phyloP scores from a whole-genome alignment of 305 asterid species.

The Salvia sclarea region DNA sequence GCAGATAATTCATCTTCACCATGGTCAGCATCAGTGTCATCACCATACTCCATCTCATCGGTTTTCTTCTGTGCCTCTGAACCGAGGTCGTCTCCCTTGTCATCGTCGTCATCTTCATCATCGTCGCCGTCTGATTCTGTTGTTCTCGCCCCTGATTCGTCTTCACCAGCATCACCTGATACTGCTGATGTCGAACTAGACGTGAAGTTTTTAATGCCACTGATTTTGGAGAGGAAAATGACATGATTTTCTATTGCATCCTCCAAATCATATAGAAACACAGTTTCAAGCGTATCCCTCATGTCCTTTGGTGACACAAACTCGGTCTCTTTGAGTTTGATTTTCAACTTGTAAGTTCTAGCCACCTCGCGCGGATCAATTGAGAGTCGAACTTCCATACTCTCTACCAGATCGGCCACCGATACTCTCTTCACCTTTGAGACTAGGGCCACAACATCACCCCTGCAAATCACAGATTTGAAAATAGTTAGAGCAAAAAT shows the following conservation, averaged over 20 bases:
- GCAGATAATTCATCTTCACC: constrained; percentile 40
- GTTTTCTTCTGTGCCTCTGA: constrained; percentile 64
- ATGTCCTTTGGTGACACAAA: constrained; percentile 58
- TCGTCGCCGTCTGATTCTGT: constrained; percentile 42
- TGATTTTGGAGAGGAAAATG: constrained; percentile 47
- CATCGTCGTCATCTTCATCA: constrained; percentile 59
- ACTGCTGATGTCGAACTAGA: constrained; percentile 41
- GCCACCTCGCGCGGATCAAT: constrained; percentile 30
- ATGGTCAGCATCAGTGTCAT: constrained; percentile 52
- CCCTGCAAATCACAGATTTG: constrained; percentile 47
- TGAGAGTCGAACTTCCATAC: constrained; percentile 64
- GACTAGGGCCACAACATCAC: constrained; percentile 67
- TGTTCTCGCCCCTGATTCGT: constrained; percentile 38
- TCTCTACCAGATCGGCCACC: constrained; percentile 79
- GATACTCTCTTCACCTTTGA: constrained; percentile 69
- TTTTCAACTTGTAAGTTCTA: constrained; percentile 60
- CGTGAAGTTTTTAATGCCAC: constrained; percentile 54
- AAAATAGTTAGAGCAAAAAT: neutral
- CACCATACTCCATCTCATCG: constrained; percentile 87
- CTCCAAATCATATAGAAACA: constrained; percentile 64
- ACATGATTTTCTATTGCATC: constrained; percentile 74
- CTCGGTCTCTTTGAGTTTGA: constrained; percentile 62
- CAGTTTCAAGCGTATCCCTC: constrained; percentile 52
- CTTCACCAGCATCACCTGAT: constrained; percentile 46
- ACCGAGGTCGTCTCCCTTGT: constrained; percentile 72